A percentile compares a stretch with the other conserved stretches of the same genome.
These are phyloP conservation scores for Lipomyces spencermartinsiae DNA, from an alignment of 805 yeast species.

Conservation along the genomic window DNA sequence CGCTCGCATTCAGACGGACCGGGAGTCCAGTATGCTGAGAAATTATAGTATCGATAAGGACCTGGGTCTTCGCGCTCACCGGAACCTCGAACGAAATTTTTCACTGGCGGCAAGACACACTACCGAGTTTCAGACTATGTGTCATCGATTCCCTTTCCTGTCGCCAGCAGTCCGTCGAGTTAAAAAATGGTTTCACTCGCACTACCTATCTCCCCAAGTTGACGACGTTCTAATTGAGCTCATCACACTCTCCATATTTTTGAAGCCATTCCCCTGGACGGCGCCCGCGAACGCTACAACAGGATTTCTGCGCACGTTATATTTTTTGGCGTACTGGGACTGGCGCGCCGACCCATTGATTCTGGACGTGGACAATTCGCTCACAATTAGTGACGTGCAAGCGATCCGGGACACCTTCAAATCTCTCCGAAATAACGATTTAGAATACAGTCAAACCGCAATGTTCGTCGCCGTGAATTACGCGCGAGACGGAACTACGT, in stretches of 20 bases:
- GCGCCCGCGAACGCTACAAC: conserved; percentile 78
- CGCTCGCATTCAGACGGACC: conserved; percentile 76
- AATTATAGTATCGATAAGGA: conserved; percentile 51
- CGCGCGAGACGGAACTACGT: conserved; percentile 85
- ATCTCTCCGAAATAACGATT: conserved; percentile 77
- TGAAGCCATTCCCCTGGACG: conserved; percentile 84
- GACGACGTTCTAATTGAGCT: conserved; percentile 82
- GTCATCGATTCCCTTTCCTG: conserved; percentile 72
- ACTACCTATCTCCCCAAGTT: conserved; percentile 72
- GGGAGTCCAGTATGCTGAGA: conserved; percentile 76
- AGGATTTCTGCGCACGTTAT: conserved; percentile 78
- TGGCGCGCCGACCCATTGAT: conserved; percentile 90
- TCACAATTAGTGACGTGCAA: conserved; percentile 38
- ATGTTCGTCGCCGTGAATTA: conserved; percentile 81
- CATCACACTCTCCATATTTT: conserved; percentile 80
- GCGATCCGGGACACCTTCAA: conserved; percentile 60
- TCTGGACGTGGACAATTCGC: conserved; percentile 64
- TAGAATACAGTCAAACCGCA: conserved; percentile 78
- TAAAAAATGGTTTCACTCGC: conserved; percentile 89
- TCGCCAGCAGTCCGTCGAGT: conserved; percentile 83
- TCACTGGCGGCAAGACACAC: conserved; percentile 58
- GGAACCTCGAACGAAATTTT: conserved; percentile 22
- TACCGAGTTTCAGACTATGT: conserved; percentile 72
- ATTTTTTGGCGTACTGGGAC: conserved; percentile 83
- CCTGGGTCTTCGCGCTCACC: conserved; percentile 47